Evolutionary conservation across 2,329 filamentous ascomycete genomes (phyloP).

Genomic region (Xenosphaeropsis pyriputrescens): DNA sequence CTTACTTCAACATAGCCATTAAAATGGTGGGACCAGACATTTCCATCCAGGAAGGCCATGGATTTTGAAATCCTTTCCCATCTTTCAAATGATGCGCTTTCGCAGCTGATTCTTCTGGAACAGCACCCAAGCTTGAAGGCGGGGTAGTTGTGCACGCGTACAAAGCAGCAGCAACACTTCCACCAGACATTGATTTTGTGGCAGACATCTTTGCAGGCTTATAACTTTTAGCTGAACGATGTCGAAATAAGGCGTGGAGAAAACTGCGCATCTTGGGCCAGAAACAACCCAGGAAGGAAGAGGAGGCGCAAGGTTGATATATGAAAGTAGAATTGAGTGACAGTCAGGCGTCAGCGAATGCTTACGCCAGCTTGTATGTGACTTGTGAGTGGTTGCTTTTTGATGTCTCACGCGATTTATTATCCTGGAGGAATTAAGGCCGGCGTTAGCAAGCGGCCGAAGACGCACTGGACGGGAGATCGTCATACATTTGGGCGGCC

Average conservation of each 20-base stretch:
- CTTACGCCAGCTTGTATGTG: no score
- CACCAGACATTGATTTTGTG: constrained; percentile 8
- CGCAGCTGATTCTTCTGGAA: constrained; percentile 19
- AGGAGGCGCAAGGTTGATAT: neutral
- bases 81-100: constrained; percentile 34
- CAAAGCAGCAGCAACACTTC: constrained; percentile 7
- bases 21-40: constrained; percentile 17
- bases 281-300: constrained; percentile 25
- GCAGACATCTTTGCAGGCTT: neutral
- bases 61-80: constrained; percentile 39
- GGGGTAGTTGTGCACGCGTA: constrained; percentile 12
- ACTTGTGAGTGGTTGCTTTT: no score
- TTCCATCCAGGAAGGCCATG: constrained; percentile 36
- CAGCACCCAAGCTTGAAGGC: constrained; percentile 11
- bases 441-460: no score
- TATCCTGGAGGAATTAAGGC: no score
- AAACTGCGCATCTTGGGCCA: constrained; percentile 29
- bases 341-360: no score
- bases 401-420: no score
- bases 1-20: constrained; percentile 22
- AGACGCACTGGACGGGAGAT: neutral
- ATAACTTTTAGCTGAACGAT: constrained; percentile 5
- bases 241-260: constrained; percentile 16
- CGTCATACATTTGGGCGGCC: no score
- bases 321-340: no score